phyloP scores from a whole-genome alignment of 2,329 filamentous ascomycete species.

The Cadophora malorum region DNA sequence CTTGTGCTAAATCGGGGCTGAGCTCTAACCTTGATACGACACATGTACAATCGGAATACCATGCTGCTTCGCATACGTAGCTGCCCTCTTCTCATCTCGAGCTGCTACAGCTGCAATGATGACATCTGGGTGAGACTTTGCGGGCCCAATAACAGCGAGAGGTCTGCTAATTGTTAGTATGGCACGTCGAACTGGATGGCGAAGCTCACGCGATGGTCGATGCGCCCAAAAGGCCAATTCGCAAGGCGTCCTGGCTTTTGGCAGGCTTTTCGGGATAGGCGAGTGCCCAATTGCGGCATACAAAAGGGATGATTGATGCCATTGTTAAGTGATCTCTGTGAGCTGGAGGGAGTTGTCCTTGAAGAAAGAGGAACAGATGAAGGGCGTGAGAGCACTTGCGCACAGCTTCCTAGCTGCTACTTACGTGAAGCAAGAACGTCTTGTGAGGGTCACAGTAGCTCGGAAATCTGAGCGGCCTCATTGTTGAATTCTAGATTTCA shows the following conservation, averaged over 20 bases:
- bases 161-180: constrained; percentile 43
- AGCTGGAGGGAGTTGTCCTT: background rate
- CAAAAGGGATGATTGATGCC: constrained; percentile 13
- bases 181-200: background rate
- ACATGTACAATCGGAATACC: constrained; percentile 23
- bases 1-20: background rate
- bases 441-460: too few relatives aligned
- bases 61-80: constrained; percentile 46
- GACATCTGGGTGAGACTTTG: constrained; percentile 59
- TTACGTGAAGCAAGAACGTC: background rate
- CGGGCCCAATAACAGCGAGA: constrained; percentile 54
- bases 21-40: constrained; percentile 37
- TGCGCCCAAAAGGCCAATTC: constrained; percentile 47
- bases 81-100: constrained; percentile 54
- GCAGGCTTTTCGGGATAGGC: constrained; percentile 26
- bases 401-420: background rate
- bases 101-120: constrained; percentile 60
- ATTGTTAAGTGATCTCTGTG: background rate
- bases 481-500: background rate
- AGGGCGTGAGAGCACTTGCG: background rate
- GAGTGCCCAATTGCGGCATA: constrained; percentile 28
- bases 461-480: background rate
- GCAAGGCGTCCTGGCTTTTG: constrained; percentile 39
- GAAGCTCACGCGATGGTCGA: constrained; percentile 45
- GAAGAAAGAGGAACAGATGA: background rate